Conservation (phyloP, 345 rosid genomes). For the Aquilaria malaccensis region DNA sequence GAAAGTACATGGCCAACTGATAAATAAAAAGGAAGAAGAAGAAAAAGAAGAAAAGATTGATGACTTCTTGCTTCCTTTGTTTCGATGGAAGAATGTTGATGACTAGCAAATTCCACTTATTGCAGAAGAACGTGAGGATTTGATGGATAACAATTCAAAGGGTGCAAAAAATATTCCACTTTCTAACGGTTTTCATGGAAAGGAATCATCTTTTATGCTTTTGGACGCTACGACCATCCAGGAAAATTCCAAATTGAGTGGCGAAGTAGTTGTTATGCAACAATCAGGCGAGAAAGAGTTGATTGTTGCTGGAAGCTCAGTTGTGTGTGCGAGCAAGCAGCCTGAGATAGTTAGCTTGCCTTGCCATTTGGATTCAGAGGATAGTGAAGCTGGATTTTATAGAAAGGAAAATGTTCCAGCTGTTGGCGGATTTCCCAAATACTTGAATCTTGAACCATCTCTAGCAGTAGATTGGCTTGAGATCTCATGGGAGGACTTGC, state of each 20-base stretch:
- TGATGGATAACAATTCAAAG: slow-evolving; percentile 16
- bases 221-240: slow-evolving; percentile 22
- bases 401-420: slow-evolving; percentile 30
- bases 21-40: too few relatives aligned
- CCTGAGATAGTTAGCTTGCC: slow-evolving; percentile 22
- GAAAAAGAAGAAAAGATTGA: too few relatives aligned
- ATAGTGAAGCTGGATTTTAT: slow-evolving; percentile 31
- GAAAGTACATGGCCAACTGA: too few relatives aligned
- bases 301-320: slow-evolving; percentile 22
- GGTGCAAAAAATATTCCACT: slow-evolving; percentile 17
- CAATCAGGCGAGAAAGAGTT: slow-evolving; percentile 32
- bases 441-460: slow-evolving; percentile 77
- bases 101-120: slow-evolving; percentile 23
- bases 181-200: slow-evolving; percentile 24
- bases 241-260: slow-evolving; percentile 23
- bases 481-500: slow-evolving; percentile 87
- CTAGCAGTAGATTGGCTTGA: slow-evolving; percentile 99
- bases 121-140: slow-evolving; percentile 18
- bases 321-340: slow-evolving; percentile 26
- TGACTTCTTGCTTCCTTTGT: too few relatives aligned
- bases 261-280: slow-evolving; percentile 19
- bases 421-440: slow-evolving; percentile 39
- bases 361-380: slow-evolving; percentile 26
- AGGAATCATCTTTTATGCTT: slow-evolving; percentile 28
- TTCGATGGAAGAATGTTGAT: too few relatives aligned